Base-by-base conservation (phyloP, 176 grass and related monocot genomes). In the Lolium rigidum region DNA sequence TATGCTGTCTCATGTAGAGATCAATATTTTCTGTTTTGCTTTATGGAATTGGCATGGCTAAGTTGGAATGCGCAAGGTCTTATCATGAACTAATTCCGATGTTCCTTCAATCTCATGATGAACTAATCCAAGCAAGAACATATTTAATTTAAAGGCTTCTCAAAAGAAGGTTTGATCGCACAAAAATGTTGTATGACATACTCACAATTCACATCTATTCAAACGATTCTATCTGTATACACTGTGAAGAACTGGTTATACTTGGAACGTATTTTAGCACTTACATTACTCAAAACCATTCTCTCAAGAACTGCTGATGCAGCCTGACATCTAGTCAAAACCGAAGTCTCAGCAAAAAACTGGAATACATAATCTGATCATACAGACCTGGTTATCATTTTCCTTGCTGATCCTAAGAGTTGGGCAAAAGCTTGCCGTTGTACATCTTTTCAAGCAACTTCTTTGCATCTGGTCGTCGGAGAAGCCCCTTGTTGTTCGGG, bases 401-500 rank as follows among this genome's bases (percentile, higher is more conserved):
- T 66, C 31, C 6, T 66, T 66, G 4, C 14, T 66, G 26, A 66
- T 66, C 51, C 87, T 92, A 98, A 35, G 86, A 92, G 38, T 85
- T 66, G 0, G 94, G 97, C 86, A 99, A 82, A 74, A 99, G 76
- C 88, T 50, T 96, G 80, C 97, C 92, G 9, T 99, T 99, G 73
- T 94, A 96, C 97, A 99, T 99, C 86, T 93, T 99, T 31, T 99
- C 94, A 6, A 99, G 94, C 79, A 99, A 35, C 15, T 90, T 51
- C 20, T 88, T 91, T 56, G 90, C 92, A 4, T 92, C 97, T 37
- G 97, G 97, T 74, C 97, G 88, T 59, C 97, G 87, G 26, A 96
- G 97, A 20, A 99, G 87, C 10, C 94, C 97, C 71, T 96, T 99
- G 64, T 96, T 98, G 85, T 99, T 96, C 1, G 97, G 97, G 82